A percentile compares a stretch with the other conserved stretches of the same genome.
Conservation (phyloP, 495 filamentous ascomycete genomes). For the Penicillium riverlandense region DNA sequence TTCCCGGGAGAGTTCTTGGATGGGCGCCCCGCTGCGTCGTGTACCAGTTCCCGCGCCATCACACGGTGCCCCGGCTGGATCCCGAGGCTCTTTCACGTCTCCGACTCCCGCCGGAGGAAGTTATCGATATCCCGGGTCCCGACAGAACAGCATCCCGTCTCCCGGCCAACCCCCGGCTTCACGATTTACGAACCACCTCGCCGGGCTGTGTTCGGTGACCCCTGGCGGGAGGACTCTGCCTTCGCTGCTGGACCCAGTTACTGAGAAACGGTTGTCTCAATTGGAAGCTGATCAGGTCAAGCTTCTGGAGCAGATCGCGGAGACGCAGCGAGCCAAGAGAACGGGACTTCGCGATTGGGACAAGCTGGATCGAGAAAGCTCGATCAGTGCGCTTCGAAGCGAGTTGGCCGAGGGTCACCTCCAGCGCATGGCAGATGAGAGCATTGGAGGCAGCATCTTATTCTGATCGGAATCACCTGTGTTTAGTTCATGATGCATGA, state of each 20-base stretch:
- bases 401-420: slow-evolving; percentile 57
- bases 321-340: slow-evolving; percentile 47
- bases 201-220: slow-evolving; percentile 42
- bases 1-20: slow-evolving; percentile 30
- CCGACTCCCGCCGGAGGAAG: slow-evolving; percentile 15
- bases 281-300: slow-evolving; percentile 50
- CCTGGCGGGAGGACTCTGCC: slow-evolving; percentile 42
- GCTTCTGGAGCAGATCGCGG: slow-evolving; percentile 46
- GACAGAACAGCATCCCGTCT: slow-evolving; percentile 41
- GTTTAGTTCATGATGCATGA: too few relatives aligned
- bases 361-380: slow-evolving; percentile 48
- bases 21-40: slow-evolving; percentile 32
- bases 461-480: slow-evolving; percentile 22
- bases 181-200: slow-evolving; percentile 45
- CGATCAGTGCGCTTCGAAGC: slow-evolving; percentile 49
- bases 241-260: slow-evolving; percentile 27
- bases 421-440: slow-evolving; percentile 50
- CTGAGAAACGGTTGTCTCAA: slow-evolving; percentile 41
- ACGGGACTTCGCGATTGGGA: slow-evolving; percentile 52
- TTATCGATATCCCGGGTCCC: slow-evolving; percentile 33
- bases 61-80: slow-evolving; percentile 33
- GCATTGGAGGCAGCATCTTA: slow-evolving; percentile 30
- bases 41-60: slow-evolving; percentile 21
- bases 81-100: slow-evolving; percentile 31
- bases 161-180: slow-evolving; percentile 44